Evolutionary conservation across 441 rosid species (phyloP), one percentile per base, ranked within the genome.

Genomic region (Geranium incanum): DNA sequence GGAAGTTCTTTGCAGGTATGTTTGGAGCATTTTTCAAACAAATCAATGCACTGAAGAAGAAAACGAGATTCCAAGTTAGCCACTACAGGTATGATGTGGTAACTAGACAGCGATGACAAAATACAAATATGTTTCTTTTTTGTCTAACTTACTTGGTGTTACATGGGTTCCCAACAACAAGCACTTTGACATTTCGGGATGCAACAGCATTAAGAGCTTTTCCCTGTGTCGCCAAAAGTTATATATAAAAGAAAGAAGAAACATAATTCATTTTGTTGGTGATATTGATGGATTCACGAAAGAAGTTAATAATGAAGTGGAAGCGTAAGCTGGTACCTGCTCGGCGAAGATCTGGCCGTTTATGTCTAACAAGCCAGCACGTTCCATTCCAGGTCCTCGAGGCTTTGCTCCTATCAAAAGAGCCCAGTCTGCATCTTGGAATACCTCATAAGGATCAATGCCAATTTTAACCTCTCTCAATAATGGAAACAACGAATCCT

Each of bases 91-190:
- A 43, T 67, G 9, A 23, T 9, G 68, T 5, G 60, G 63, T 28
- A 70, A 28, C 33, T 28, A 28, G 33, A 28, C 1, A 2, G 33
- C 33, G 33, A 28, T 28, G 33, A 28, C 33, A 28, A 28, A 28
- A 28, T 28, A 28, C 33, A 28, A 28, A 2, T 28, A 28, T 28
- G 33, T 28, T 28, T 28, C 33, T 28, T 28, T 28, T 48, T 11
- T 48, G 55, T 48, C 11, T 48, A 48, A 63, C 92, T 82, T 90
- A 94, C 99, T 94, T 94, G 74, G 99, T 94, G 79, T 94, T 92
- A 82, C 99, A 94, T 69, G 99, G 99, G 70, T 94, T 94, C 70
- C 99, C 99, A 37, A 94, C 99, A 0, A 94, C 97, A 50, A 94
- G 80, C 67, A 94, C 97, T 83, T 92, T 94, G 64, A 90, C 97